Evolutionary conservation across 495 filamentous ascomycete species (phyloP), one percentile per base, ranked within the genome.

Genomic region (Mycothermus thermophilus): DNA sequence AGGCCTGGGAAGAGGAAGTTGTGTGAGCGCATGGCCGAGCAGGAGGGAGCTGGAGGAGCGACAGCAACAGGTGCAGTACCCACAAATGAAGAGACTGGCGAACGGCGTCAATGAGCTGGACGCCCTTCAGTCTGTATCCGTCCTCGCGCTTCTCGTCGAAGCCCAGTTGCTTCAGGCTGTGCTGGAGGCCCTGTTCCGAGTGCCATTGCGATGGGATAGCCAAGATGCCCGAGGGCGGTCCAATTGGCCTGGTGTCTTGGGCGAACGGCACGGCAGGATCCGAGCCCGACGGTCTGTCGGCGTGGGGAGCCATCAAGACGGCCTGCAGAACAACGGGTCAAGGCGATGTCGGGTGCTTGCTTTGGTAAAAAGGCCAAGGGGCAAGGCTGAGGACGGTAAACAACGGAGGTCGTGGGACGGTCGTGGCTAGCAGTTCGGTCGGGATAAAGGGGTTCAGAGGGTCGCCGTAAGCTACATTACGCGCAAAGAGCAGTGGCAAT

Each of bases 101-200:
- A 9, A 86, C 78, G 48, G 69, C 77, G 50, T 88, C 81, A 32
- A 93, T 82, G 71, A 83, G 80, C 5, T 77, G 66, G 0, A 92
- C 74, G 23, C 84, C 85, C 41, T 80, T 77, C 12, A 92, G 53
- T 22, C 83, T 72, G 31, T 77, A 62, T 21, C 51, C 64, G 41
- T 86, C 81, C 47, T 93, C 84, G 12, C 55, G 47, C 2, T 59
- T 52, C 34, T 54, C 46, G 33, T 66, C 59, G 32, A 55, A 51
- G 22, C 54, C 52, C 14, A 53, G 58, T 24, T 50, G 51, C 38
- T 37, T 44, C 20, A 60, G 51, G 46, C 51, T 52, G 23, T 55
- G 59, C 13, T 51, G 54, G 12, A 66, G 44, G 23, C 34, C 41
- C 37, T 55, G 54, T 35, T 64, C 62, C 30, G 47, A 49, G 34